A percentile compares a stretch with the other conserved stretches of the same genome.
Evolutionary conservation across 1,284 basidiomycete genomes (phyloP).

Genomic region (Golubevia pallescens): DNA sequence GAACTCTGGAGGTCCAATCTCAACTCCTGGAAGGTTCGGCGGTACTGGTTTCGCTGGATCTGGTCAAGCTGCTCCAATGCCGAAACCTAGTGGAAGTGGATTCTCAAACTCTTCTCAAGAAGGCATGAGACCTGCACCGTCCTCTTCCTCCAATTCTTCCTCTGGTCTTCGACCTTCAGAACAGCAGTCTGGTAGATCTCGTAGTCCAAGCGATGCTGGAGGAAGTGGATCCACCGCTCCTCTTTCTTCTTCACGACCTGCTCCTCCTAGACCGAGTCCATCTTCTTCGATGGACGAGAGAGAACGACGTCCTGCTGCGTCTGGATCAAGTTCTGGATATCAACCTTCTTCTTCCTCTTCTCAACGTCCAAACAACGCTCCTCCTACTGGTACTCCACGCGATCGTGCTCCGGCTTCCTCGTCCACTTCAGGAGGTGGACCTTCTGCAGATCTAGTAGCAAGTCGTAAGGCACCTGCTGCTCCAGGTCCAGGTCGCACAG

Average conservation of each 20-base stretch:
- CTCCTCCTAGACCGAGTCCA: neutral
- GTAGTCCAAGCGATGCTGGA: neutral
- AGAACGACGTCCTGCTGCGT: neutral
- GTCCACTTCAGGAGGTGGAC: too few relatives aligned
- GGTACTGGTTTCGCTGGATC: slow-evolving; percentile 20
- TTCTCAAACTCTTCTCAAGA: neutral
- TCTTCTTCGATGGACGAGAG: slow-evolving; percentile 5
- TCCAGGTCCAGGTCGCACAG: slow-evolving; percentile 15
- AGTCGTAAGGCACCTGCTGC: slow-evolving; percentile 50
- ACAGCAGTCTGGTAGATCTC: neutral
- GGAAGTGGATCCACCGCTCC: neutral
- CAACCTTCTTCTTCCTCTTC: neutral
- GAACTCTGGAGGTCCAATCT: neutral
- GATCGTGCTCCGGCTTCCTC: neutral
- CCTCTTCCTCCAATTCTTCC: neutral
- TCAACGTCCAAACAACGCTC: slow-evolving; percentile 13
- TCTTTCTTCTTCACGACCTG: neutral
- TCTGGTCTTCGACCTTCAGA: slow-evolving; percentile 3
- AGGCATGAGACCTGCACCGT: neutral
- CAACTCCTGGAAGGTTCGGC: slow-evolving; percentile 16
- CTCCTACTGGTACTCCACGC: slow-evolving; percentile 6
- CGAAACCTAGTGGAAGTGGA: neutral
- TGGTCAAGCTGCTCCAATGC: neutral
- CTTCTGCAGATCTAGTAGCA: slow-evolving; percentile 29
- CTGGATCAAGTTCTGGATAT: neutral